Evolutionary conservation across 805 yeast genomes (phyloP).

Genomic region (Candida mattraensis): DNA sequence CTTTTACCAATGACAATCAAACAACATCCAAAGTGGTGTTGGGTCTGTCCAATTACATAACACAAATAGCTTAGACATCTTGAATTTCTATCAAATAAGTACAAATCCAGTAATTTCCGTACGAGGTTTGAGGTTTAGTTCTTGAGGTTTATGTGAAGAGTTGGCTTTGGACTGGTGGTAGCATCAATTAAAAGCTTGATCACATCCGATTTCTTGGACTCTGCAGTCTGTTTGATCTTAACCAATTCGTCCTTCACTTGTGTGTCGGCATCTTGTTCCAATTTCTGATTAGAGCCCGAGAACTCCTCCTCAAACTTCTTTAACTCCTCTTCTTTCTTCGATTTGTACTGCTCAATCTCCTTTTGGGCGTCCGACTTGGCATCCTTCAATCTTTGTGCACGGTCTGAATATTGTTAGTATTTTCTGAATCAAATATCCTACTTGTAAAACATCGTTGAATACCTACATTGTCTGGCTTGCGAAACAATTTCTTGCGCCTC

Average conservation of each 20-base stretch:
- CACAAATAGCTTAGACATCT: too few species aligned
- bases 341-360: conserved; percentile 85
- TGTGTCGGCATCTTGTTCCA: conserved; percentile 76
- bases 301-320: conserved; percentile 68
- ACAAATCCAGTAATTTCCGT: not conserved
- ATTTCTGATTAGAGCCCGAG: conserved; percentile 70
- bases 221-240: conserved; percentile 63
- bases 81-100: too few species aligned
- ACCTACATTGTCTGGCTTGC: conserved; percentile 83
- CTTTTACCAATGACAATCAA: too few species aligned
- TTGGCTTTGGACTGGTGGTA: conserved; percentile 76
- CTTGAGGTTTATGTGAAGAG: conserved; percentile 65
- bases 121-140: not conserved
- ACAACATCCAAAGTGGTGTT: too few species aligned
- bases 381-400: conserved; percentile 85
- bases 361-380: conserved; percentile 91
- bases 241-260: conserved; percentile 68
- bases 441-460: too few species aligned
- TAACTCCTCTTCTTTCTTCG: conserved; percentile 80
- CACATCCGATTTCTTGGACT: conserved; percentile 63
- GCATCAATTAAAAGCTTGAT: conserved; percentile 77
- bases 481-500: conserved; percentile 96
- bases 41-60: too few species aligned
- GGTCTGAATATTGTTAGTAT: conserved; percentile 43
- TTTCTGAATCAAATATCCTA: not conserved